Evolutionary conservation across 2,329 filamentous ascomycete species (phyloP).

Genomic region (Fusarium acutatum): DNA sequence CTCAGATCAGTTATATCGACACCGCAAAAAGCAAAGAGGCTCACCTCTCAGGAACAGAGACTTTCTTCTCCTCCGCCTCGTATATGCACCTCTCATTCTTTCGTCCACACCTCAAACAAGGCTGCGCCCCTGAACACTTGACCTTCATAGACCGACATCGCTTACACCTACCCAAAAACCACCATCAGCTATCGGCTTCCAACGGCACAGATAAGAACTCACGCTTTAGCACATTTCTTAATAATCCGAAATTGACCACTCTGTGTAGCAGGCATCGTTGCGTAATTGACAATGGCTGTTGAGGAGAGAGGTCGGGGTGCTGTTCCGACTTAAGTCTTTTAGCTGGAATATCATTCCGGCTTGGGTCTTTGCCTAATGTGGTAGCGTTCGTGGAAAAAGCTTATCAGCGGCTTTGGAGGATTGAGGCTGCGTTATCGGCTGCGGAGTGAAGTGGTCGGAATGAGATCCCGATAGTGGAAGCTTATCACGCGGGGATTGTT

Average conservation of each 20-base stretch:
- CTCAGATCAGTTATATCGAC: background rate
- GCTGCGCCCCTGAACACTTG: constrained; percentile 39
- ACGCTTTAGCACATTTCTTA: constrained; percentile 41
- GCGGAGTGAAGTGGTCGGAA: background rate
- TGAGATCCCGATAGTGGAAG: background rate
- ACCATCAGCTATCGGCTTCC: constrained; percentile 4
- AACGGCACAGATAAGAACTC: background rate
- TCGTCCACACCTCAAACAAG: constrained; percentile 36
- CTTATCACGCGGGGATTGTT: background rate
- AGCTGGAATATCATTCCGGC: constrained; percentile 1
- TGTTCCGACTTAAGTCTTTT: constrained; percentile 34
- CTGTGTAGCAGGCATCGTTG: constrained; percentile 23
- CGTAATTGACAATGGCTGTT: background rate
- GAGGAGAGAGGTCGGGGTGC: constrained; percentile 27
- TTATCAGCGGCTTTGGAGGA: constrained; percentile 16
- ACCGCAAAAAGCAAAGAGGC: background rate
- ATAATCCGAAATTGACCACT: constrained; percentile 19
- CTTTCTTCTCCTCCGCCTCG: constrained; percentile 36
- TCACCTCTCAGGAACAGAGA: constrained; percentile 39
- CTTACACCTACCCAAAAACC: constrained; percentile 34
- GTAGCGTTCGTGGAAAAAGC: constrained; percentile 6
- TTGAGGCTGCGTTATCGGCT: constrained; percentile 20
- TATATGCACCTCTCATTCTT: constrained; percentile 38
- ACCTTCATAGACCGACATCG: constrained; percentile 42
- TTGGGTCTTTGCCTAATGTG: constrained; percentile 6